phyloP scores from a whole-genome alignment of 768 basidiomycete species.

The Stropharia rugosoannulata region DNA sequence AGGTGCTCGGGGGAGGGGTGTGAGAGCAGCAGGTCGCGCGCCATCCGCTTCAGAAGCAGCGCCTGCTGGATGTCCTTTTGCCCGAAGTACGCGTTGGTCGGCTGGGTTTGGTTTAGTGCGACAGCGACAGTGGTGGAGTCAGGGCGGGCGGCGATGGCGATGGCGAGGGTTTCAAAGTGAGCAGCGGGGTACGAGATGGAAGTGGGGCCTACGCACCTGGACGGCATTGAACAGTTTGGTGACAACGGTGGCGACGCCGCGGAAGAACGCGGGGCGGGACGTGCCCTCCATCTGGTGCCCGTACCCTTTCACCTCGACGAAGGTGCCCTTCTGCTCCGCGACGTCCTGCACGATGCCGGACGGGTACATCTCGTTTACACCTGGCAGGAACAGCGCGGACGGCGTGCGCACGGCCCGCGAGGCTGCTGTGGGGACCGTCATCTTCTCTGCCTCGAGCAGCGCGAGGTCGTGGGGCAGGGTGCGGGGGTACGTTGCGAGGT shows the following conservation, averaged over 20 bases:
- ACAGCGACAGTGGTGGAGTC: too few relatives aligned
- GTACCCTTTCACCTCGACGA: constrained; percentile 90
- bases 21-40: constrained; percentile 76
- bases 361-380: constrained; percentile 87
- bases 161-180: too few relatives aligned
- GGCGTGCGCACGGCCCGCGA: constrained; percentile 30
- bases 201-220: constrained; percentile 49
- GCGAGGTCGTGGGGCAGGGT: constrained; percentile 77
- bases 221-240: constrained; percentile 94
- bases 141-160: too few relatives aligned
- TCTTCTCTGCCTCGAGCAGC: constrained; percentile 42
- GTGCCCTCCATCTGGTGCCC: constrained; percentile 91
- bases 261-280: constrained; percentile 88
- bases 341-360: constrained; percentile 83
- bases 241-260: constrained; percentile 93
- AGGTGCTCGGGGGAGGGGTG: constrained; percentile 71
- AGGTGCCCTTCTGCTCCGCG: constrained; percentile 77
- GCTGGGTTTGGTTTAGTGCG: constrained; percentile 43
- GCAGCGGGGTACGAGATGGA: too few relatives aligned
- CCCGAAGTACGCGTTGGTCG: constrained; percentile 91
- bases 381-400: constrained; percentile 79
- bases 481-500: constrained; percentile 87
- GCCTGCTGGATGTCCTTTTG: constrained; percentile 99
- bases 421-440: too few relatives aligned
- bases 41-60: constrained; percentile 75